Evolutionary conservation across 306 rosid genomes (phyloP), one percentile per base, ranked within the genome.

Genomic region (Medicago ruthenica): DNA sequence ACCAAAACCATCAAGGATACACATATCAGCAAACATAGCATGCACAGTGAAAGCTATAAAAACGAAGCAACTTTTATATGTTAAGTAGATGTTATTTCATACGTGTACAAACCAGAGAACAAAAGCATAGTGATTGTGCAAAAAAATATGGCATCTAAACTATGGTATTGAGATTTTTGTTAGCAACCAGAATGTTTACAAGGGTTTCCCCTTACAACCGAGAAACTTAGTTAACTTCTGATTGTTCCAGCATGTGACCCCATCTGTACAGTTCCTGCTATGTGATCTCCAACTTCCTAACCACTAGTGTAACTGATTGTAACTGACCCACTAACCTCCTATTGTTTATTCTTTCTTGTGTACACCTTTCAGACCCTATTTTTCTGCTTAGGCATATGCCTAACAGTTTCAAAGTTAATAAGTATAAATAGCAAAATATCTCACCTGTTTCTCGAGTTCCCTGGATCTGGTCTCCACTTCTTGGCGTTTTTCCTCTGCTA

Each of bases 401-500:
- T 55, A 71, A 71, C 66, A 37, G 27, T 55, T 63, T 50, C 73
- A n/a, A 71, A 70, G 76, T 66, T 64, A 44, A 36, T 53, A 64
- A 76, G 48, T 42, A 36, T 53, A 64, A 76, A 44, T 42, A 53
- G 75, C 31, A 59, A 37, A 74, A 51, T 45, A 64, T 10, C 72
- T 78, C 58, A 96, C 99, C 96, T 96, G 99, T 82, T 89, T 90
- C 84, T 96, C 99, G 48, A 93, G 93, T 81, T 82, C 94, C 91
- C 83, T 88, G 61, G 92, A 88, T 88, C 99, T 88, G 55, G 96
- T 93, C 84, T 96, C 99, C 39, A 91, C 96, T 76, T 91, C 96
- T 71, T 83, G 89, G 36, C 88, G 88, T 79, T 83, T 92, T 78
- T 90, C 94, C 84, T 96, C 99, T 11, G 93, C 92, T 67, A 5